phyloP scores from a whole-genome alignment of 208 protist species.

The Acanthamoeba sp. region DNA sequence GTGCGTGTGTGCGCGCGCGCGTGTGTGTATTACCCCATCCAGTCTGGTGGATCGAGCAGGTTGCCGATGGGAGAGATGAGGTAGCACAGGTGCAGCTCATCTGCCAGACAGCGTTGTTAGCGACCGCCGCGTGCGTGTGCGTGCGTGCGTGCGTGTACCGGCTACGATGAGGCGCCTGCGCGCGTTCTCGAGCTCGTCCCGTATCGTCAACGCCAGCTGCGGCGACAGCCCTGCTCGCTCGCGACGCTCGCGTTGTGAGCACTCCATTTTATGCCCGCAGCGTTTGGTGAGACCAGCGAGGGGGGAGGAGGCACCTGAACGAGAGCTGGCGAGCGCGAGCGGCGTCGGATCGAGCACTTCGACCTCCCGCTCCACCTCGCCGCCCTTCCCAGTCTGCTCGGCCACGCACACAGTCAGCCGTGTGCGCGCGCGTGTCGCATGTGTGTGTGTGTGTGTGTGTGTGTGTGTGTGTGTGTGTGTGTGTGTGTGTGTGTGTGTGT shows the following conservation, averaged over 20 bases:
- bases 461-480: no score
- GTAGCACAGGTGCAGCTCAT: slow-evolving; percentile 29
- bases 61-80: background rate
- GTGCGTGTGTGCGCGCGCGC: background rate
- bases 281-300: no score
- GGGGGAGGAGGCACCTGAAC: background rate
- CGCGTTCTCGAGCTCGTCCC: slow-evolving; percentile 3
- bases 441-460: no score
- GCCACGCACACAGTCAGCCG: no score
- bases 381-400: no score
- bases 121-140: no score
- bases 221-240: background rate
- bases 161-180: background rate
- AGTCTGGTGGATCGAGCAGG: slow-evolving; percentile 13
- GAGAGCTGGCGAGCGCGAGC: background rate
- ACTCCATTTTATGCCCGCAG: no score
- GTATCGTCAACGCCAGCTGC: background rate
- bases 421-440: background rate
- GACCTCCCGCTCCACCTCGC: no score
- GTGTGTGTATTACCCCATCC: background rate
- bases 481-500: no score
- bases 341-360: background rate
- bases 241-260: no score
- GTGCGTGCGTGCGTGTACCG: background rate
- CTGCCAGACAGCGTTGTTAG: background rate